Evolutionary conservation across 2,329 filamentous ascomycete species (phyloP), one percentile per base, ranked within the genome.

Genomic region (Botrytis hyacinthi): DNA sequence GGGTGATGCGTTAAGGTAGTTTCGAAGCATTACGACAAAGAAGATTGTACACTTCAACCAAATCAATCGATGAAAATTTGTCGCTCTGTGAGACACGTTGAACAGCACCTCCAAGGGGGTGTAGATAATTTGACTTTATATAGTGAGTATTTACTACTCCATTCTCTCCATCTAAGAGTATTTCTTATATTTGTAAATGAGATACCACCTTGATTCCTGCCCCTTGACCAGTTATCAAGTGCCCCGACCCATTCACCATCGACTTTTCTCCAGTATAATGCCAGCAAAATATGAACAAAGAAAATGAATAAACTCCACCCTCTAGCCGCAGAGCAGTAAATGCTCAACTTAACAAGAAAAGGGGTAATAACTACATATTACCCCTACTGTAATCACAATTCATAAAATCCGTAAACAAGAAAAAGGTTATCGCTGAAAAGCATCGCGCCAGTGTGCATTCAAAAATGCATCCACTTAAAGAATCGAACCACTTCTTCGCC

Each of bases 381-480:
- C 51, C 37, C 51, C 35, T 59, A 69, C 48, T 42, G 66, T 59
- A 69, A 57, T 57, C 48, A 42, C 51, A 69, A 68, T 72, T 72
- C 71, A 59, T 72, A 69, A 72, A 40, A 61, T 72, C 62, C 71
- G 59, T 72, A 72, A 69, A 40, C 16, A 72, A 72, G 20, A 29
- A 69, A 70, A 59, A 57, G 32, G 59, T 29, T 67, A 10, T 46
- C 71, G 40, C 71, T 69, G 62, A 72, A 72, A 60, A 59, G 37
- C 51, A 72, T 72, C 51, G 71, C 62, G 59, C 37, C 37, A 46
- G 35, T 40, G 54, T 68, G 40, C 71, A 60, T 35, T 42, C 40
- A 60, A 40, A 16, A 59, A 72, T 68, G 71, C 71, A 68, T 68
- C 22, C 62, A 57, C 54, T 72, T 32, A 14, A 59, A 72, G 44